A percentile compares a stretch with the other conserved stretches of the same genome.
phyloP scores from a whole-genome alignment of 2,329 filamentous ascomycete genomes.

The Pseudogymnoascus sp. region DNA sequence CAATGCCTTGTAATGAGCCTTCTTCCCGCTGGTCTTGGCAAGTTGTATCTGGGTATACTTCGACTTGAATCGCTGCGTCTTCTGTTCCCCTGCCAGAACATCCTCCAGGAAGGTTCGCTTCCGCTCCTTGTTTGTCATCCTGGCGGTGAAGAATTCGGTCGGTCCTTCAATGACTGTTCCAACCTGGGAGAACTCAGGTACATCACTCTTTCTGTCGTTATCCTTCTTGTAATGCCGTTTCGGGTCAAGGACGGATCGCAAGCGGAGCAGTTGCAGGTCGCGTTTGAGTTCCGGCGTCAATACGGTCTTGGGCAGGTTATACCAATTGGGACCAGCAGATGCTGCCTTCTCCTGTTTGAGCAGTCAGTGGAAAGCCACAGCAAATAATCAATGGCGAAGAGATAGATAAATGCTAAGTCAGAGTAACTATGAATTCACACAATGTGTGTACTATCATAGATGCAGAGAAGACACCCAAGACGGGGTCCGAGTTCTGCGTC shows the following conservation, averaged over 20 bases:
- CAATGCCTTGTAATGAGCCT: conserved; percentile 77
- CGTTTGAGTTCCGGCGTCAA: conserved; percentile 79
- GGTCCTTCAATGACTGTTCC: conserved; percentile 83
- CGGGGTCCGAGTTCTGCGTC: conserved; percentile 68
- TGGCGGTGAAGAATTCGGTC: conserved; percentile 75
- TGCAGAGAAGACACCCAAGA: conserved; percentile 72
- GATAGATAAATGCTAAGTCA: conserved; percentile 33
- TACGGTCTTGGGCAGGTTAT: conserved; percentile 74
- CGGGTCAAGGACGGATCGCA: conserved; percentile 81
- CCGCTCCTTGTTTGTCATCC: conserved; percentile 78
- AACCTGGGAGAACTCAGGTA: conserved; percentile 80
- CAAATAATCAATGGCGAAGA: conserved; percentile 9
- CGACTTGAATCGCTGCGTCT: conserved; percentile 66
- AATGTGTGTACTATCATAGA: conserved; percentile 46
- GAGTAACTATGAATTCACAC: conserved; percentile 60
- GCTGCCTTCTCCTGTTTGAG: conserved; percentile 35
- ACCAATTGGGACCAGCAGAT: conserved; percentile 78
- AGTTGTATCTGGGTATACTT: conserved; percentile 83
- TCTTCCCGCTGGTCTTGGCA: conserved; percentile 79
- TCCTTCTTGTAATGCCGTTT: conserved; percentile 91
- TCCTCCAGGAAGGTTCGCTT: conserved; percentile 84
- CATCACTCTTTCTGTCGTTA: conserved; percentile 50
- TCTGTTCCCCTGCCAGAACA: conserved; percentile 59
- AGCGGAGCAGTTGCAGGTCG: conserved; percentile 80
- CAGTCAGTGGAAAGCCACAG: conserved; percentile 8